Evolutionary conservation across 225 moss, liverwort and hornwort genomes (phyloP), one percentile per base, ranked within the genome.

Genomic region (Marchantia paleacea): DNA sequence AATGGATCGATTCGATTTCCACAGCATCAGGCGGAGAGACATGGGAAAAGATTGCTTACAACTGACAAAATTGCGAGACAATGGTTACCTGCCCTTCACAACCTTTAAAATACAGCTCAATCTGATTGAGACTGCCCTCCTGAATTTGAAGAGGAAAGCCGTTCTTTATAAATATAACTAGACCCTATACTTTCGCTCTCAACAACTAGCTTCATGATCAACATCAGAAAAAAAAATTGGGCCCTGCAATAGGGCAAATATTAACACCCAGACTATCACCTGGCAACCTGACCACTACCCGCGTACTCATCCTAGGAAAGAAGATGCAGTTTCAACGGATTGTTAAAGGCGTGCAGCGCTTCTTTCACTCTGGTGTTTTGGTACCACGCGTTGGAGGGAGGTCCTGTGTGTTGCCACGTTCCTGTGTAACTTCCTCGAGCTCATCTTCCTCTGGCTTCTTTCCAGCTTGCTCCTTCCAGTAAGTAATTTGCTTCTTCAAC

Each of bases 381-480:
- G 76, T 74, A 57, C 67, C 63, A 24, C 64, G 69, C 16, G 78
- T 69, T 57, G 75, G 28, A 28, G 75, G 16, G 6, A 19, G 14
- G 28, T 82, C 79, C 28, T 75, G 85, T 25, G 81, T 24, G 60
- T 50, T 51, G 31, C 77, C 80, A 28, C 95, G 92, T 53, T 95
- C 95, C 65, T 92, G 89, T 79, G 79, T 31, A 15, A 93, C 84
- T 72, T 96, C 93, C 77, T 92, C 92, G 2, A 92, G 82, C 64
- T 96, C 96, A 80, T 93, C 93, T 50, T 91, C 92, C 15, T 89
- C 96, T 26, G 85, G 68, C 71, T 74, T 83, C 81, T 91, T 96
- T 24, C 96, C 93, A 52, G 93, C 93, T 84, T 90, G 85, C 72
- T 96, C 93, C 75, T 96, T 96, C 96, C 96, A 96, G 79, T 86